These are phyloP conservation scores for Fomitopsis serialis DNA, from an alignment of 768 basidiomycete genomes.

Conservation along the genomic window DNA sequence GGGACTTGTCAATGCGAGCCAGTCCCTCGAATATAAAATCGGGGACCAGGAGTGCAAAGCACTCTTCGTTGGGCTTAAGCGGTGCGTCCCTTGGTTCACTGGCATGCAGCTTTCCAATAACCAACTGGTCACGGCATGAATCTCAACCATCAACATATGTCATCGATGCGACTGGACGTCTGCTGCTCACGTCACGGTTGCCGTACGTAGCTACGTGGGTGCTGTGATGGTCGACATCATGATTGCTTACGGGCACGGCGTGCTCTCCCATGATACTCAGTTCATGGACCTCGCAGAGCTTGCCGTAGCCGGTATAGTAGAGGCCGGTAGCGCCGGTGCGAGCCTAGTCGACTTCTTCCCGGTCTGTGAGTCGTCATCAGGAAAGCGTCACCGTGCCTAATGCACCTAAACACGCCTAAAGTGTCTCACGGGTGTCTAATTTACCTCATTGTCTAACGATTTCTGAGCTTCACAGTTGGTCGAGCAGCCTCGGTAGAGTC, in stretches of 20 bases:
- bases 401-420: too few relatives aligned
- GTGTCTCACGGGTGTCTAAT: too few relatives aligned
- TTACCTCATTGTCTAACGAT: too few relatives aligned
- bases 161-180: too few relatives aligned
- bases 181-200: too few relatives aligned
- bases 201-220: slow-evolving; percentile 23
- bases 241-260: slow-evolving; percentile 29
- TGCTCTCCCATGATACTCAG: slow-evolving; percentile 23
- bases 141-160: too few relatives aligned
- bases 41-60: background rate
- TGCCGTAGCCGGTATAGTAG: slow-evolving; percentile 9
- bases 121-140: too few relatives aligned
- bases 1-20: slow-evolving; percentile 20
- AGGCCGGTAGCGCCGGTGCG: slow-evolving; percentile 22
- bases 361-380: slow-evolving; percentile 22
- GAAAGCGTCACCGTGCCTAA: too few relatives aligned
- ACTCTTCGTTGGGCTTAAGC: background rate
- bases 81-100: background rate
- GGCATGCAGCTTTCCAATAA: background rate
- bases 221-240: slow-evolving; percentile 27
- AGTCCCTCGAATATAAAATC: slow-evolving; percentile 18
- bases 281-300: slow-evolving; percentile 23
- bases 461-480: too few relatives aligned
- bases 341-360: slow-evolving; percentile 30
- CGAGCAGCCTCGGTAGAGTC: too few relatives aligned